A percentile compares a stretch with the other conserved stretches of the same genome.
These are phyloP conservation scores for Colletotrichum sp. DNA, from an alignment of 2,329 filamentous ascomycete species.

Conservation along the genomic window DNA sequence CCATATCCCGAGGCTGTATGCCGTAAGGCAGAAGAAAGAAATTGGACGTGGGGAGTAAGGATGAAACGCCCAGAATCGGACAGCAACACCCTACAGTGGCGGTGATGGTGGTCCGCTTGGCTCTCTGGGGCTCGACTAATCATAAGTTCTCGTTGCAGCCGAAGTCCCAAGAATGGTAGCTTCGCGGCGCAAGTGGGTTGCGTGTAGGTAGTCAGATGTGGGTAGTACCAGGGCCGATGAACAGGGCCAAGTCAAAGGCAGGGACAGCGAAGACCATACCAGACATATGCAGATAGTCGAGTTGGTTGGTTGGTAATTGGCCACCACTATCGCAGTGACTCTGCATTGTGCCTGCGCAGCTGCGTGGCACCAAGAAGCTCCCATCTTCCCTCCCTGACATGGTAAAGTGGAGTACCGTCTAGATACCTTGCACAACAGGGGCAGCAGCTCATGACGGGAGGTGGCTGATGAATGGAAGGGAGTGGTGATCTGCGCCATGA, in stretches of 20 bases:
- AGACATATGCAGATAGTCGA: not conserved
- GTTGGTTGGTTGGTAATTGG: not conserved
- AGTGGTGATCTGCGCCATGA: constrained; percentile 2
- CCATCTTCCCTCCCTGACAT: not conserved
- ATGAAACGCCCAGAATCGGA: constrained; percentile 16
- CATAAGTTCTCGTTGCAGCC: not conserved
- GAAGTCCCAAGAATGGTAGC: not conserved
- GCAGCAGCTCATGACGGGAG: not conserved
- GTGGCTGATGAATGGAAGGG: constrained; percentile 1
- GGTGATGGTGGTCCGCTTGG: not conserved
- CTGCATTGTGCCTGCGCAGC: not conserved
- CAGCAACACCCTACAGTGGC: not conserved
- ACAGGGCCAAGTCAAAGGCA: not conserved
- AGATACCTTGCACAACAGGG: not conserved
- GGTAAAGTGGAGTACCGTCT: not conserved
- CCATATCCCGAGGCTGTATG: not conserved
- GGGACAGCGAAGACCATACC: not conserved
- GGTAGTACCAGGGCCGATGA: not conserved
- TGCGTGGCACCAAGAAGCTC: not conserved
- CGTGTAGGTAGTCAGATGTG: not conserved
- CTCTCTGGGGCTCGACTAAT: not conserved
- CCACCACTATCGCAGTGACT: not conserved
- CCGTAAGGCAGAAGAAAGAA: not conserved
- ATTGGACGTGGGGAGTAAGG: constrained; percentile 2
- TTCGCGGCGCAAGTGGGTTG: not conserved